Evolutionary conservation across 2,329 filamentous ascomycete species (phyloP), one percentile per base, ranked within the genome.

Genomic region (Lasiodiplodia citricola): DNA sequence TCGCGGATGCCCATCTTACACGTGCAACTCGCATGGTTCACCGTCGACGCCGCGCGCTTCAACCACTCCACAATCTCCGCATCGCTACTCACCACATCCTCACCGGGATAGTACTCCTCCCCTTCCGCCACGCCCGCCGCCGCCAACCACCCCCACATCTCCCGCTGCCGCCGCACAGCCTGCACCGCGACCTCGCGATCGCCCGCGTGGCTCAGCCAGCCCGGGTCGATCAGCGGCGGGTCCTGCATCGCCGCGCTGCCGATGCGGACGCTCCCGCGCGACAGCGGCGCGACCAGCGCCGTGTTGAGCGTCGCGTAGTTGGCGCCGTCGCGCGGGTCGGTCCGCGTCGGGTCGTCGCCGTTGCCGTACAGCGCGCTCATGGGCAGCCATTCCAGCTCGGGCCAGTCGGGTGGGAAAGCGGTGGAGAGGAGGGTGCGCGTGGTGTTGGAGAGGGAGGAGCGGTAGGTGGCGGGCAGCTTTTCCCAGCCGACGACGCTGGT

Each of bases 221-320:
- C 73, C 0, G 76, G 73, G 52, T 80, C 72, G 58, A 82, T 77
- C 66, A 77, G 66, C 0, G 80, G 80, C 6, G 72, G 51, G 44
- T 76, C 76, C 0, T 57, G n/a, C 4, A 73, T 76, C 25, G 76
- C 71, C 3, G 72, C 58, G 14, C 74, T 77, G 2, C 51, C 23
- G 44, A 81, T 77, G 0, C 75, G 75, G 14, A 81, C 73, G 47
- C 71, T 79, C 2, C 80, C 80, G 3, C 75, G 74, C 3, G 77
- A 78, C 4, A 76, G 65, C 0, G 78, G 74, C 4, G 77, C 75
- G 57, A 80, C 68, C 2, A 79, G 68, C 6, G 72, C 69, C 14
- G 65, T 72, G n/a, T 67, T 50, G 35, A 79, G 71, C 4, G 72
- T 70, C 10, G 73, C 76, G 56, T 75, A 75, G 31, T 77, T 69